Conservation (phyloP, 2,329 filamentous ascomycete genomes). For the Penicillium sp. region DNA sequence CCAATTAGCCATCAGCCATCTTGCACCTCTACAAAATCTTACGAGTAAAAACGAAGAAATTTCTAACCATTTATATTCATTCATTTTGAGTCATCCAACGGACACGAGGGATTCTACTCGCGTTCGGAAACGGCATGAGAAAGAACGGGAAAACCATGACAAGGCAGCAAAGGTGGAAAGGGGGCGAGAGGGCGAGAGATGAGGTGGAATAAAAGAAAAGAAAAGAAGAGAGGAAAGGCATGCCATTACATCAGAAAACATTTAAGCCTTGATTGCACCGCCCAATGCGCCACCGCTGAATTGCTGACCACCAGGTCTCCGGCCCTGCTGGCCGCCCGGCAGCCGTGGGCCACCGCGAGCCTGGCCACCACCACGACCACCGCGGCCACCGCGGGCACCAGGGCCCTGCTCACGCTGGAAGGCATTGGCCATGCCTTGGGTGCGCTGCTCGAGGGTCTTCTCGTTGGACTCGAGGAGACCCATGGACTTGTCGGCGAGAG, state of each 20-base stretch:
- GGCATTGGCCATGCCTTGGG: conserved; percentile 89
- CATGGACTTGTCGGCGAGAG: conserved; percentile 93
- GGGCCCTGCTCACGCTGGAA: conserved; percentile 89
- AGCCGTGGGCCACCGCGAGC: conserved; percentile 39
- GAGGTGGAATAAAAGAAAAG: conserved; percentile 15
- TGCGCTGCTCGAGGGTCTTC: conserved; percentile 93
- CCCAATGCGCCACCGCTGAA: conserved; percentile 52
- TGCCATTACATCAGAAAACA: conserved; percentile 34
- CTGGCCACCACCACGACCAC: conserved; percentile 42
- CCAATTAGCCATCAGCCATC: too few relatives aligned
- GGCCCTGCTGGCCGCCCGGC: conserved; percentile 41
- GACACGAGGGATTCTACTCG: conserved; percentile 17
- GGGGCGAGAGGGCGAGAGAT: conserved; percentile 22
- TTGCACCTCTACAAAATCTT: too few relatives aligned
- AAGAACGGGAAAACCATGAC: conserved; percentile 17
- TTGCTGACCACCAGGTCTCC: conserved; percentile 49
- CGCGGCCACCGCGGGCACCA: conserved; percentile 63
- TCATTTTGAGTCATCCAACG: conserved; percentile 23
- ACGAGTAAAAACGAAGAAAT: conserved; percentile 1
- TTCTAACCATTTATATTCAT: conserved; percentile 28
- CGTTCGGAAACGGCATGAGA: conserved; percentile 21
- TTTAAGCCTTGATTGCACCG: conserved; percentile 50
- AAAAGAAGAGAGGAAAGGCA: conserved; percentile 27
- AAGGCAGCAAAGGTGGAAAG: too few relatives aligned
- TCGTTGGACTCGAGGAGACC: conserved; percentile 96